Evolutionary conservation across 371 early-diverging fungal genomes (phyloP).

Genomic region (Batkoa obscura): DNA sequence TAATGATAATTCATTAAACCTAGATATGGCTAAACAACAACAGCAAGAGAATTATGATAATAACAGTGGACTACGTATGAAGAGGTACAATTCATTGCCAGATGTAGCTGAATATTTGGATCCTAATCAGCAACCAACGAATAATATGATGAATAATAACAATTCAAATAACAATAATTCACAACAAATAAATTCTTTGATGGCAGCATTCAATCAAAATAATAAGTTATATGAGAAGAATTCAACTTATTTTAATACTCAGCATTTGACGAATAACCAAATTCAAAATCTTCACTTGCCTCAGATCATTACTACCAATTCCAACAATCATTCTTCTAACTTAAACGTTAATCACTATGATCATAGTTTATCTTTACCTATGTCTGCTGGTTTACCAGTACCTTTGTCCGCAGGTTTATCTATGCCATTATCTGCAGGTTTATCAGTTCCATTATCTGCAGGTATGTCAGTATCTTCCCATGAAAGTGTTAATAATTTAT

Average conservation of each 20-base stretch:
- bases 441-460: too few species aligned
- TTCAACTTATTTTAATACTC: neutral
- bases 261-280: neutral
- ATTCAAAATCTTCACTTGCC: neutral
- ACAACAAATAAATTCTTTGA: neutral
- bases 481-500: too few species aligned
- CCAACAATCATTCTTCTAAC: too few species aligned
- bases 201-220: neutral
- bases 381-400: too few species aligned
- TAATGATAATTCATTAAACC: too few species aligned
- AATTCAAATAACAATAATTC: neutral
- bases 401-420: too few species aligned
- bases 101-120: neutral
- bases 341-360: too few species aligned
- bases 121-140: neutral
- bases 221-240: neutral
- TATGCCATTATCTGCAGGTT: too few species aligned
- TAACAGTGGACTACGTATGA: neutral
- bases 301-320: neutral
- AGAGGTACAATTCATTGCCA: constrained; percentile 1
- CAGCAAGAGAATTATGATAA: too few species aligned
- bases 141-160: neutral
- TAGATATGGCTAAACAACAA: too few species aligned
- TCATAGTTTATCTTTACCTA: too few species aligned
- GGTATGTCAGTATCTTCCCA: too few species aligned